Conservation (phyloP, 371 early-diverging fungal species). For the Lichtheimia hyalospora region DNA sequence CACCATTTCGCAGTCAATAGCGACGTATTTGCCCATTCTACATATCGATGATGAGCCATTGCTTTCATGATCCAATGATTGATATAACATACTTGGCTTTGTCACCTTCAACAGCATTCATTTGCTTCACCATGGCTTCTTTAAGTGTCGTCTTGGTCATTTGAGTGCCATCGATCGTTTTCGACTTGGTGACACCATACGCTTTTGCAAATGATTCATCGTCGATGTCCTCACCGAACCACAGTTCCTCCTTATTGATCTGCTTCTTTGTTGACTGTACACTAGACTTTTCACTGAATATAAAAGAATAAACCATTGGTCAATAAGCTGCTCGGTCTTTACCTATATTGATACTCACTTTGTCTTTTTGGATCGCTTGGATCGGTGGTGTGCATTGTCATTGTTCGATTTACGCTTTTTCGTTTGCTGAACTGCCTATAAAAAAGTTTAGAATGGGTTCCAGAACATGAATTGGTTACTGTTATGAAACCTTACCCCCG, state of each 20-base stretch:
- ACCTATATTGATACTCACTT: background rate
- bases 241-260: slow-evolving; percentile 53
- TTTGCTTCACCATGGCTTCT: slow-evolving; percentile 27
- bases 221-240: slow-evolving; percentile 63
- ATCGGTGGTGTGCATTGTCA: background rate
- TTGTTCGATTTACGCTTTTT: slow-evolving; percentile 13
- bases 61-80: background rate
- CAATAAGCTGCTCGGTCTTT: background rate
- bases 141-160: slow-evolving; percentile 11
- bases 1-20: slow-evolving; percentile 99
- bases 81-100: slow-evolving; percentile 41
- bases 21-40: slow-evolving; percentile 81
- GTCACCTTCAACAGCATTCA: slow-evolving; percentile 40
- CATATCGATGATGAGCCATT: background rate
- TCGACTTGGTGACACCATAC: slow-evolving; percentile 35
- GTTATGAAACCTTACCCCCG: slow-evolving; percentile 11
- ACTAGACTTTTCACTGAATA: slow-evolving; percentile 1
- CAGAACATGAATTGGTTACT: too few relatives aligned
- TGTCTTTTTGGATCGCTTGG: slow-evolving; percentile 12
- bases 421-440: slow-evolving; percentile 7
- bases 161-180: background rate
- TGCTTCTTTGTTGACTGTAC: slow-evolving; percentile 7
- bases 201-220: slow-evolving; percentile 50
- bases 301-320: background rate
- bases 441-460: background rate